A percentile compares a stretch with the other conserved stretches of the same genome.
Evolutionary conservation across 2,329 filamentous ascomycete species (phyloP).

Genomic region (Arthrobotrys sphaeroides): DNA sequence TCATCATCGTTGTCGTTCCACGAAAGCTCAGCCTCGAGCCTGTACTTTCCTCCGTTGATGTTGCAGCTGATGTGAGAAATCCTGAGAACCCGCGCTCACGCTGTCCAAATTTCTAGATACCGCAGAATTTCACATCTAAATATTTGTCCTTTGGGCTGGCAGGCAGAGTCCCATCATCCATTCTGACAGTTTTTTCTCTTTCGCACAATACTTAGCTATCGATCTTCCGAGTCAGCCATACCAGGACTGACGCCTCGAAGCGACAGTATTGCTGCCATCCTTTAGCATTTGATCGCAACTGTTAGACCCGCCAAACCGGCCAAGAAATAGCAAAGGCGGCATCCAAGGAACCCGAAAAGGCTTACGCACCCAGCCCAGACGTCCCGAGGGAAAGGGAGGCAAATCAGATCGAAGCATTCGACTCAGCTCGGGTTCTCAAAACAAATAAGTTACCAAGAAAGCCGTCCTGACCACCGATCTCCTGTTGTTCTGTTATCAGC

Average conservation of each 20-base stretch:
- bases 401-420: slow-evolving; percentile 38
- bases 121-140: no score
- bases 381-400: slow-evolving; percentile 28
- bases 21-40: slow-evolving; percentile 16
- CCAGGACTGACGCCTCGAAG: slow-evolving; percentile 32
- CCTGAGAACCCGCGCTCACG: neutral
- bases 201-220: neutral
- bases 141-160: neutral
- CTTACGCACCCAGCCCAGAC: slow-evolving; percentile 53
- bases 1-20: slow-evolving; percentile 1
- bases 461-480: slow-evolving; percentile 27
- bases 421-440: slow-evolving; percentile 20
- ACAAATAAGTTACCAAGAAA: slow-evolving; percentile 38
- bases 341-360: slow-evolving; percentile 53
- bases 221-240: slow-evolving; percentile 26
- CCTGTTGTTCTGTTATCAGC: slow-evolving; percentile 30
- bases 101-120: neutral
- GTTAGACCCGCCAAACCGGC: slow-evolving; percentile 38
- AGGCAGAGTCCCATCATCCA: no score
- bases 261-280: slow-evolving; percentile 13
- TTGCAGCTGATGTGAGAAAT: neutral
- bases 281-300: slow-evolving; percentile 14
- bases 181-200: neutral
- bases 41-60: neutral
- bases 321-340: slow-evolving; percentile 53